A percentile compares a stretch with the other conserved stretches of the same genome.
Evolutionary conservation across 257 asterid species (phyloP).

Genomic region (Solanum chilense): DNA sequence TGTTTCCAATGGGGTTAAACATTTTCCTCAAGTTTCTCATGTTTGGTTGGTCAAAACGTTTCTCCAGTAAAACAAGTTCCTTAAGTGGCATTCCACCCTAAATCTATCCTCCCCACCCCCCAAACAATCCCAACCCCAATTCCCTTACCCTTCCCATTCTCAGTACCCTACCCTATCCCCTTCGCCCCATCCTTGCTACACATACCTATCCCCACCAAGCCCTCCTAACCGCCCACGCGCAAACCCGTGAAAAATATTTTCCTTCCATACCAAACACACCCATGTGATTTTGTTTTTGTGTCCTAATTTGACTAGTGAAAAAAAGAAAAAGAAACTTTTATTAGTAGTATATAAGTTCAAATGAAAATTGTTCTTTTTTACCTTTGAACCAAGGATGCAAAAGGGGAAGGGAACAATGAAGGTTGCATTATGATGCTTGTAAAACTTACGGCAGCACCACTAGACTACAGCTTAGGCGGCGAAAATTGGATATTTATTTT

Average conservation of each 20-base stretch:
- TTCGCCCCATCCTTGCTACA: neutral
- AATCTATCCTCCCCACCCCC: neutral
- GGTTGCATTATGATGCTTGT: neutral
- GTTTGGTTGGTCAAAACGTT: neutral
- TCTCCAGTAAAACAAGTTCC: neutral
- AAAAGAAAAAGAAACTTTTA: neutral
- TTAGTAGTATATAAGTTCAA: neutral
- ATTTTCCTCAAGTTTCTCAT: neutral
- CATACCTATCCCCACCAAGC: neutral
- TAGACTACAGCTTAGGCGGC: neutral
- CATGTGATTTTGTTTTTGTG: neutral
- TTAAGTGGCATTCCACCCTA: neutral
- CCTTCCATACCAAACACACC: neutral
- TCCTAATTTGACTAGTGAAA: neutral
- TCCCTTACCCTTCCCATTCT: neutral
- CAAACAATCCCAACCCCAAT: neutral
- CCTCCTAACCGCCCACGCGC: neutral
- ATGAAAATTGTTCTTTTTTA: neutral
- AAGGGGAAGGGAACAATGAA: neutral
- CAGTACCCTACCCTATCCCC: neutral
- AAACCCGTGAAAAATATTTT: neutral
- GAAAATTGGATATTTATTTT: neutral
- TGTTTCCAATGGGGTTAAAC: neutral
- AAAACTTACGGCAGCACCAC: neutral
- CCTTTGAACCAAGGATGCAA: neutral